Conservation (phyloP, 129 eudicot genomes). For the Oenanthe sinensis region DNA sequence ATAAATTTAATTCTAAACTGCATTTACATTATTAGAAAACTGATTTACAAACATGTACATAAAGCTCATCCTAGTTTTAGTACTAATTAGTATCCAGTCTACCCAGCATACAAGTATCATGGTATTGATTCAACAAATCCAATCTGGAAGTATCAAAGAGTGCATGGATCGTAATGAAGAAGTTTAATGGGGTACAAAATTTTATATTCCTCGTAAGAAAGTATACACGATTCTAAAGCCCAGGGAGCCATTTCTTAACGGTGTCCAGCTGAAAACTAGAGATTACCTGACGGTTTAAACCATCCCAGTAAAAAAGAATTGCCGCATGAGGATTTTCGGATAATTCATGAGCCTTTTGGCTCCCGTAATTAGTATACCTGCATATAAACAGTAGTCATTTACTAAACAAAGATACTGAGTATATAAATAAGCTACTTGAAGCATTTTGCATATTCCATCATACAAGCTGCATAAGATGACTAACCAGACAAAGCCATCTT, state of each 20-base stretch:
- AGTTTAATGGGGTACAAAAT: not conserved
- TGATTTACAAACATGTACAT: not conserved
- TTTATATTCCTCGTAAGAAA: not conserved
- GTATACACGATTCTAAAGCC: not conserved
- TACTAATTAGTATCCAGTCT: not conserved
- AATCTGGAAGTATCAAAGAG: not conserved
- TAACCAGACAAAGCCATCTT: conserved; percentile 95
- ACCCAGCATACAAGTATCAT: not conserved
- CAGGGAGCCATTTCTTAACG: conserved; percentile 9
- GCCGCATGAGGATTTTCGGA: conserved; percentile 81
- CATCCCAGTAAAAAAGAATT: conserved; percentile 79
- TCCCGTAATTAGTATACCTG: conserved; percentile 92
- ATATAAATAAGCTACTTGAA: conserved; percentile 3
- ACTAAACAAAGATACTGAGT: not conserved
- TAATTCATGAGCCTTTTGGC: conserved; percentile 76
- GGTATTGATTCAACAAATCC: not conserved
- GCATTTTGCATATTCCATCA: conserved; percentile 13
- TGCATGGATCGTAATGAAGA: not conserved
- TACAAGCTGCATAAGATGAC: conserved; percentile 16
- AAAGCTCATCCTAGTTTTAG: not conserved
- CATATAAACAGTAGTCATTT: not conserved
- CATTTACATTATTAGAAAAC: not conserved
- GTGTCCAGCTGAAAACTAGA: not conserved
- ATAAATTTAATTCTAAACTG: not conserved
- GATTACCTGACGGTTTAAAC: conserved; percentile 77